Evolutionary conservation across 2,329 filamentous ascomycete genomes (phyloP).

Genomic region (Cordyceps farinosa): DNA sequence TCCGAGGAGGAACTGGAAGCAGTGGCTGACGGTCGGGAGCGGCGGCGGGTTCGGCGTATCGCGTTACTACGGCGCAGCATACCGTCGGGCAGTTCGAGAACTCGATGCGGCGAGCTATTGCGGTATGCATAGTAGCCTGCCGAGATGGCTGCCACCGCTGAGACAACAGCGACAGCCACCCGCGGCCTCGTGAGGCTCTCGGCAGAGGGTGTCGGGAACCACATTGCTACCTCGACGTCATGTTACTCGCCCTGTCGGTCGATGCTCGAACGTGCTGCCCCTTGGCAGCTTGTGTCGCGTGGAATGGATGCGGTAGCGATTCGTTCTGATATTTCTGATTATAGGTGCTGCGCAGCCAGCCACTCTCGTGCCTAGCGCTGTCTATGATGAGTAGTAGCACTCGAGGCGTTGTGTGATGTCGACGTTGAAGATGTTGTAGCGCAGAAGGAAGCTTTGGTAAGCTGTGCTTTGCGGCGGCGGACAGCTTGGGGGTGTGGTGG

Average conservation of each 20-base stretch:
- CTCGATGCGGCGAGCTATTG: slow-evolving; percentile 28
- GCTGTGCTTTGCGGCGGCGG: neutral
- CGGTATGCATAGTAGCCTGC: slow-evolving; percentile 57
- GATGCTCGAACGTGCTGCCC: slow-evolving; percentile 1
- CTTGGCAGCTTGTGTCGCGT: neutral
- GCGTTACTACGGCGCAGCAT: slow-evolving; percentile 65
- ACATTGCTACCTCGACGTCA: slow-evolving; percentile 41
- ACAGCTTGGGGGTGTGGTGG: slow-evolving; percentile 20
- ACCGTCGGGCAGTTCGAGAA: slow-evolving; percentile 24
- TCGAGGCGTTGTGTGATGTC: neutral
- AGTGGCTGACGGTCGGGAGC: slow-evolving; percentile 33
- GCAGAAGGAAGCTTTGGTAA: slow-evolving; percentile 2
- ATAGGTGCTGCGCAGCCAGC: neutral
- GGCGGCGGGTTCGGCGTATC: slow-evolving; percentile 48
- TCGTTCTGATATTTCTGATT: neutral
- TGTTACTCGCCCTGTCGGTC: slow-evolving; percentile 23
- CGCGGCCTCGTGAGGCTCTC: slow-evolving; percentile 54
- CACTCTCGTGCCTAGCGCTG: too few relatives aligned
- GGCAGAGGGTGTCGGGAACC: slow-evolving; percentile 46
- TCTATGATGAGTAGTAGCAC: neutral
- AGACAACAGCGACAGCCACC: slow-evolving; percentile 52
- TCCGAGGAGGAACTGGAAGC: slow-evolving; percentile 42
- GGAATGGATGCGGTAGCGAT: neutral
- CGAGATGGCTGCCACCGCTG: slow-evolving; percentile 54
- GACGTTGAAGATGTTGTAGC: neutral